Conservation (phyloP, 176 grass and related monocot genomes). For the sorghum (Sorghum bicolor) region Sorghum_bicolor_NCBIv3 NC_012877.2:50608001-50608500, state of each 20-base stretch:
- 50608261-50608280: neutral
- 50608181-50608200: neutral
- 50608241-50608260: neutral
- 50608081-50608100: neutral
- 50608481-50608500: conserved; percentile 17
- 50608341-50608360: conserved; percentile 4
- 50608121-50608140: neutral
- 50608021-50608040: neutral
- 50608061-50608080: neutral
- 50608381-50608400: neutral
- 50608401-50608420: neutral
- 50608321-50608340: neutral
- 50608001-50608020: neutral
- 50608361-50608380: neutral
- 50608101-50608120: neutral
- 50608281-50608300: neutral
- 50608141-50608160: neutral
- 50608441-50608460: neutral
- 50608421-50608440: neutral
- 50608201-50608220: neutral
- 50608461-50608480: neutral
- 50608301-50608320: neutral
- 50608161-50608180: neutral
- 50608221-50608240: neutral
- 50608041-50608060: neutral